A percentile compares a stretch with the other conserved stretches of the same genome.
These are phyloP conservation scores for Cicer judaicum DNA, from an alignment of 306 rosid species.

Conservation along the genomic window DNA sequence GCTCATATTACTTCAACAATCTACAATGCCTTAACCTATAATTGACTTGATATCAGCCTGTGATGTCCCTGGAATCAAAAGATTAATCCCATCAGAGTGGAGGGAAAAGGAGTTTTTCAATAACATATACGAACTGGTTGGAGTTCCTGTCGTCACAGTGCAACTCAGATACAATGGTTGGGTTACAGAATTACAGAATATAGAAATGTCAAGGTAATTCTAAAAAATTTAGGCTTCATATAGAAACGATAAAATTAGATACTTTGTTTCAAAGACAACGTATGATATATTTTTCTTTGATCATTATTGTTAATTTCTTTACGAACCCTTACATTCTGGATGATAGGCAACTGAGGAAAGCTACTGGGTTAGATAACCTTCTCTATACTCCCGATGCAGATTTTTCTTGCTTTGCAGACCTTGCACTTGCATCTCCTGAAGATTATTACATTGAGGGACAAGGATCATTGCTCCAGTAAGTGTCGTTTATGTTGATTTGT, in stretches of 20 bases:
- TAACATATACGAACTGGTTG: constrained; percentile 81
- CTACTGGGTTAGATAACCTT: constrained; percentile 91
- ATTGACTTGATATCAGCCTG: constrained; percentile 75
- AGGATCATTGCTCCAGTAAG: constrained; percentile 98
- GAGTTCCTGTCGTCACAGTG: constrained; percentile 99
- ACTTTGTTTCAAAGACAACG: constrained; percentile 9
- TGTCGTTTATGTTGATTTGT: constrained; percentile 10
- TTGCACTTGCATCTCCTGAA: constrained; percentile 93
- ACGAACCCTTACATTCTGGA: constrained; percentile 49
- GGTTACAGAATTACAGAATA: constrained; percentile 96
- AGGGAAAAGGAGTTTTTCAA: constrained; percentile 78
- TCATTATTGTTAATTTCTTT: constrained; percentile 34
- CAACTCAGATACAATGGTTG: constrained; percentile 97
- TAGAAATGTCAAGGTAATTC: constrained; percentile 87
- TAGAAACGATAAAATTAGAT: constrained; percentile 13
- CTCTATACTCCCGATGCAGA: constrained; percentile 99
- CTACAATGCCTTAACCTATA: constrained; percentile 36
- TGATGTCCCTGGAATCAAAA: constrained; percentile 97
- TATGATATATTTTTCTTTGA: constrained; percentile 16
- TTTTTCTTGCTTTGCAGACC: constrained; percentile 97
- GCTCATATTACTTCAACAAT: constrained; percentile 33
- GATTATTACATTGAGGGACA: constrained; percentile 96
- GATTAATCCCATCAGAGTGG: constrained; percentile 85
- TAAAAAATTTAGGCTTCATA: constrained; percentile 33
- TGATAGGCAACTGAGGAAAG: constrained; percentile 76